phyloP scores from a whole-genome alignment of 2,329 filamentous ascomycete species.

The Phyllosticta citriasiana region DNA sequence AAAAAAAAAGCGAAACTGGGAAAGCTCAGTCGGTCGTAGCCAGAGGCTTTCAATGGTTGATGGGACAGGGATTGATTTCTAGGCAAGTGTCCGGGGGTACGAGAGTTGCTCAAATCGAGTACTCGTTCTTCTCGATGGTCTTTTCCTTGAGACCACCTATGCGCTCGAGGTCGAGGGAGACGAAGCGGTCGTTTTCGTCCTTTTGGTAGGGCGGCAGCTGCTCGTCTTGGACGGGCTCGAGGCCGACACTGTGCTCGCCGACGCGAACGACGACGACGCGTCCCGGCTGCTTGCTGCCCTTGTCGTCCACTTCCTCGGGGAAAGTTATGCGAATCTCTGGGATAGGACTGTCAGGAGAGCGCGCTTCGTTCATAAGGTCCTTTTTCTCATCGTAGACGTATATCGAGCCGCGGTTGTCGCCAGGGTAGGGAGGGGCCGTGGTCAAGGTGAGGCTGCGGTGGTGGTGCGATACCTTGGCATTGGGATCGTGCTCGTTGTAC shows the following conservation, averaged over 20 bases:
- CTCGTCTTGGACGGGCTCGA: constrained; percentile 73
- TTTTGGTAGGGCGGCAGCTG: constrained; percentile 77
- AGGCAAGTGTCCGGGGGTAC: not conserved
- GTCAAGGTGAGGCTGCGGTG: constrained; percentile 50
- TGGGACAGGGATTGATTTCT: not conserved
- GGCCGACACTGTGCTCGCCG: constrained; percentile 76
- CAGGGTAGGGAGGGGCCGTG: constrained; percentile 16
- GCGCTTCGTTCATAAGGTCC: constrained; percentile 65
- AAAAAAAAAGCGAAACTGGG: not conserved
- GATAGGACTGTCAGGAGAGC: constrained; percentile 65
- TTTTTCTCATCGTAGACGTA: constrained; percentile 73
- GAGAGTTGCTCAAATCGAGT: constrained; percentile 5
- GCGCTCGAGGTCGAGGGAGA: constrained; percentile 87
- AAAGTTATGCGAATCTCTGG: constrained; percentile 98
- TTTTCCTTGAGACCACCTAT: constrained; percentile 95
- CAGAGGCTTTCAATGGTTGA: constrained; percentile 3
- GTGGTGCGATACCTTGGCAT: constrained; percentile 36
- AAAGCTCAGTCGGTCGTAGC: constrained; percentile 7
- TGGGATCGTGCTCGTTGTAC: constrained; percentile 48
- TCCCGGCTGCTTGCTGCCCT: constrained; percentile 69
- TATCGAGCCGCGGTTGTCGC: constrained; percentile 44
- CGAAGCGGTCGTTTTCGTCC: constrained; percentile 68
- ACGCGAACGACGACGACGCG: constrained; percentile 87
- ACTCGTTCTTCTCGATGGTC: constrained; percentile 33
- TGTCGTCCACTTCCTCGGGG: constrained; percentile 83